Conservation (phyloP, 2,329 filamentous ascomycete species). For the Akanthomyces muscarius region DNA sequence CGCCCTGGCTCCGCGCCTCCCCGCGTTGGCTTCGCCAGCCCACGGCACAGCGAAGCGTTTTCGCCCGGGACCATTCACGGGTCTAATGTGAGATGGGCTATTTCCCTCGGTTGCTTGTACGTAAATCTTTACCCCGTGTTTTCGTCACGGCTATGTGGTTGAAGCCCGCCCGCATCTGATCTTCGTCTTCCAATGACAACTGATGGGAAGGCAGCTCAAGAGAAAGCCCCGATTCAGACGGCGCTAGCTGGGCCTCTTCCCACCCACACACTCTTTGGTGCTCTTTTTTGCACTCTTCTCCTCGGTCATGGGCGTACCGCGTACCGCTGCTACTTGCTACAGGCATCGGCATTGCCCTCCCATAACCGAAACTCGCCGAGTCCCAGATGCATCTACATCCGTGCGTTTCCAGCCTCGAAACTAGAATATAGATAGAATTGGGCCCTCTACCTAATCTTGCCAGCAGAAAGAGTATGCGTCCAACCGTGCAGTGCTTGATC, state of each 20-base stretch:
- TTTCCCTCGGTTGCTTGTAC: slow-evolving; percentile 16
- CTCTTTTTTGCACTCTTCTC: neutral
- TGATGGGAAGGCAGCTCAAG: neutral
- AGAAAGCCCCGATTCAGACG: slow-evolving; percentile 2
- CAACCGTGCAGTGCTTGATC: neutral
- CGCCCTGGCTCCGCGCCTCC: slow-evolving; percentile 12
- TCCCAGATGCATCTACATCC: slow-evolving; percentile 8
- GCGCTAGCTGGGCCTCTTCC: neutral
- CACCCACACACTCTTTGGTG: neutral
- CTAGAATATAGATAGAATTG: too few relatives aligned
- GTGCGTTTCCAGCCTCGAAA: neutral
- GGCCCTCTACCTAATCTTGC: neutral
- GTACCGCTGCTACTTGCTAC: neutral
- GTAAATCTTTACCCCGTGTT: slow-evolving; percentile 15
- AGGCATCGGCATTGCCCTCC: slow-evolving; percentile 5
- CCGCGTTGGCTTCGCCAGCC: neutral
- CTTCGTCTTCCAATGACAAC: neutral
- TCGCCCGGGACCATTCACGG: slow-evolving; percentile 6
- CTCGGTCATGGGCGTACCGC: neutral
- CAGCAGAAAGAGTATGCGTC: neutral
- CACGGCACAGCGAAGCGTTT: slow-evolving; percentile 13
- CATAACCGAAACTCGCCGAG: slow-evolving; percentile 15
- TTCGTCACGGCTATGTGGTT: slow-evolving; percentile 11
- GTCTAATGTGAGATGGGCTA: slow-evolving; percentile 6
- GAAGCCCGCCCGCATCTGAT: slow-evolving; percentile 3